phyloP scores from a whole-genome alignment of 2,329 filamentous ascomycete species.

The Graphilbum ipis-grandicollis region DNA sequence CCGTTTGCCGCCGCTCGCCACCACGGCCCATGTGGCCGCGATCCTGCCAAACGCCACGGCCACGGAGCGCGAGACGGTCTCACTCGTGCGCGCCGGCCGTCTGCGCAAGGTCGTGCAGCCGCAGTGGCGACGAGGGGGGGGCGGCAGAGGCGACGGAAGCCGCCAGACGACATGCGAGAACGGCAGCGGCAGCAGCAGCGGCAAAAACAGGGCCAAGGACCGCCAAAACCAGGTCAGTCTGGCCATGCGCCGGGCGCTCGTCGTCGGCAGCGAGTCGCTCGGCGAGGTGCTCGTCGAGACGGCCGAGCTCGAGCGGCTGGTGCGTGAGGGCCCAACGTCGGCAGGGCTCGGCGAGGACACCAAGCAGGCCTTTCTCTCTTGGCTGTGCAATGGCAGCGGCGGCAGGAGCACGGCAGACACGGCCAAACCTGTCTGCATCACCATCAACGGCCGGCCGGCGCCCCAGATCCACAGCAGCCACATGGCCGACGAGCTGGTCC shows the following conservation, averaged over 20 bases:
- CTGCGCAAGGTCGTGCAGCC: constrained; percentile 43
- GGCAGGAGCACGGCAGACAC: constrained; percentile 20
- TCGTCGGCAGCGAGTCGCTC: constrained; percentile 6
- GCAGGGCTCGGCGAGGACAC: constrained; percentile 21
- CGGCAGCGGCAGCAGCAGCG: background rate
- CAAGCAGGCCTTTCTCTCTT: constrained; percentile 30
- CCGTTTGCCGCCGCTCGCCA: constrained; percentile 45
- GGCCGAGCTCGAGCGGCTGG: constrained; percentile 33
- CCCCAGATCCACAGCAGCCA: constrained; percentile 19
- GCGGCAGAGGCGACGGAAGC: constrained; percentile 27
- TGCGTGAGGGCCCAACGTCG: constrained; percentile 15
- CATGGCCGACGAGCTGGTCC: constrained; percentile 41
- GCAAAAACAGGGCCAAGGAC: background rate
- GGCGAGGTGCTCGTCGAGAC: constrained; percentile 46
- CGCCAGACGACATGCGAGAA: constrained; percentile 19
- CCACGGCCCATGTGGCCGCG: constrained; percentile 47
- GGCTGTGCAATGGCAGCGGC: constrained; percentile 23
- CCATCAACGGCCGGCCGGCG: constrained; percentile 4
- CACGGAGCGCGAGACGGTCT: constrained; percentile 49
- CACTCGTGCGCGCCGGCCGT: constrained; percentile 37
- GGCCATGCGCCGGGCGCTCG: constrained; percentile 23
- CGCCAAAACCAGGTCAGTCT: constrained; percentile 30
- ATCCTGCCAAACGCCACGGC: constrained; percentile 43
- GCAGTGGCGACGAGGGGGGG: constrained; percentile 31
- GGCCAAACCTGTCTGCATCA: no score